Evolutionary conservation across 176 grass and related monocot genomes (phyloP), one percentile per base, ranked within the genome.

Genomic region (Bromus sterilis): DNA sequence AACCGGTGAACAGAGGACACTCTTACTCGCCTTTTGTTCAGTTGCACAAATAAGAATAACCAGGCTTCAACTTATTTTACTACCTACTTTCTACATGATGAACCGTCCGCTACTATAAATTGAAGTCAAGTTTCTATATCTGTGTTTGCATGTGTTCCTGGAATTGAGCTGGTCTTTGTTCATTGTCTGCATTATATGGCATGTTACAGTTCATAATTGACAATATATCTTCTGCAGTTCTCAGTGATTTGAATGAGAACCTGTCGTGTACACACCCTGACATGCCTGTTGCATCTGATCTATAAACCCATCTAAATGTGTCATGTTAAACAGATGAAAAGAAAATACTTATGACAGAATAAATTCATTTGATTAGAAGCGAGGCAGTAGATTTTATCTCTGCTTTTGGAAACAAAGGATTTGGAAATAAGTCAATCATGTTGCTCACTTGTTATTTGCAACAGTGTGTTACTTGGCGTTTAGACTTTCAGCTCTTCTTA

Each of bases 1-100:
- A 43, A 77, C 21, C 74, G 83, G 74, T 97, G 77, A 97, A 84
- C 71, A 83, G 71, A 53, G 28, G 71, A 64, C 87, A 69, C 77
- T 79, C n/a, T 21, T 37, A 24, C 68, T 26, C 16, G 15, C 43
- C 37, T 86, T 84, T 66, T 80, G 37, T 69, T 87, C 53, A 23
- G 76, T 76, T 80, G n/a, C 37, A 64, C 37, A 32, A 36, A 66
- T 86, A 62, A 4, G 70, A 87, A 89, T 83, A 77, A 94, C 21
- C 23, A 84, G 37, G 29, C 61, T 37, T 44, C 36, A 25, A 59
- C 30, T 77, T 36, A 36, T 78, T 43, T 82, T 84, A 85, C 64
- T 42, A 12, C 13, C 12, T 29, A 26, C 37, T 80, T 82, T 51
- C 16, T 77, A 62, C 80, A 80, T 65, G 41, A 78, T 77, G 28